Evolutionary conservation across 1,139 yeast genomes (phyloP).

Genomic region (Scheffersomyces illinoinensis): DNA sequence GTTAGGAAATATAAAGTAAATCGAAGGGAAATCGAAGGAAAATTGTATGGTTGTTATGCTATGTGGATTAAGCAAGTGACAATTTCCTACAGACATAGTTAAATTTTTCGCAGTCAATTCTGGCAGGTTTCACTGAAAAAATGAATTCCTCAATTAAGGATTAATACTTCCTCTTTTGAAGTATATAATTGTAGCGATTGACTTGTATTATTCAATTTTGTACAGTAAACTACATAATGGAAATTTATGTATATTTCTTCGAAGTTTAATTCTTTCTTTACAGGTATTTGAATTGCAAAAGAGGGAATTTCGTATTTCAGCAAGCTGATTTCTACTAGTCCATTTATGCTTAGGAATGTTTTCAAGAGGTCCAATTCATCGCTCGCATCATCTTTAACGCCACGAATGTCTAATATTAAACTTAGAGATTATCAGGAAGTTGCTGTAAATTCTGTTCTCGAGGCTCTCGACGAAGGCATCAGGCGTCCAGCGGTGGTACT

Average conservation of each 20-base stretch:
- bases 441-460: conserved; percentile 60
- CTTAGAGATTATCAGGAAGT: conserved; percentile 68
- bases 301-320: background rate
- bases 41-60: no score
- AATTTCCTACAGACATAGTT: no score
- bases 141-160: background rate
- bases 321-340: background rate
- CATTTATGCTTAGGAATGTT: background rate
- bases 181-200: background rate
- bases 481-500: conserved; percentile 76
- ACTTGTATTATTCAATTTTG: background rate
- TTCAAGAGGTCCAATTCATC: background rate
- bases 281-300: background rate
- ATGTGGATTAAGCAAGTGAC: no score
- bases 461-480: conserved; percentile 48
- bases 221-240: background rate
- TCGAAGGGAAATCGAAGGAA: no score
- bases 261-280: no score
- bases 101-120: background rate
- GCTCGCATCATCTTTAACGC: background rate
- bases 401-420: background rate
- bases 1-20: no score
- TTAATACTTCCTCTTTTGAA: background rate
- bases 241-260: no score
- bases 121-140: background rate